These are phyloP conservation scores for Antitrichia curtipendula DNA, from an alignment of 225 moss, liverwort and hornwort genomes.

Conservation along the genomic window DNA sequence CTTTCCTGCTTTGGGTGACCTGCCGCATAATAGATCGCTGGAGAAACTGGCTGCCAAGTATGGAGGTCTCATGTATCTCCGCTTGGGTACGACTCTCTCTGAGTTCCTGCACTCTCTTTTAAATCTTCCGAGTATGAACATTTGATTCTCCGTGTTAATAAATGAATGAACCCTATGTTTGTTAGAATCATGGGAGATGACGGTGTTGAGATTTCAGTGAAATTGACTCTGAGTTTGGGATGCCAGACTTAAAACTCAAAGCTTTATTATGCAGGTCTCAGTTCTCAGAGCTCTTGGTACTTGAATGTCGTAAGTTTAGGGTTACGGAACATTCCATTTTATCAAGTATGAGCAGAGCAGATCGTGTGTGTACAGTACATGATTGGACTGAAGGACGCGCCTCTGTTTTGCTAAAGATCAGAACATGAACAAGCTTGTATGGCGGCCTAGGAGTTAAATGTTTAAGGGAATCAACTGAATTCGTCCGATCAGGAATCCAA, in stretches of 20 bases:
- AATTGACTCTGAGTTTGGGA: neutral
- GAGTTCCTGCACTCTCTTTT: neutral
- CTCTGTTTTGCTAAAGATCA: neutral
- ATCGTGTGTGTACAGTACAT: neutral
- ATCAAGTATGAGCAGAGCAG: neutral
- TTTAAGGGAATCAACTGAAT: neutral
- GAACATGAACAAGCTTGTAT: too few relatives aligned
- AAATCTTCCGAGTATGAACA: neutral
- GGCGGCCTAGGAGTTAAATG: too few relatives aligned
- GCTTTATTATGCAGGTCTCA: too few relatives aligned
- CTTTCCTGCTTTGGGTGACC: neutral
- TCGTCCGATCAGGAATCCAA: neutral
- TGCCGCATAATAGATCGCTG: neutral
- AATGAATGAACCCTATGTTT: neutral
- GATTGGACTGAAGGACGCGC: too few relatives aligned
- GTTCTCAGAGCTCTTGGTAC: too few relatives aligned
- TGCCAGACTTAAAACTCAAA: neutral
- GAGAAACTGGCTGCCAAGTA: neutral
- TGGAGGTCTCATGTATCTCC: conserved; percentile 15
- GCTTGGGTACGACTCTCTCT: neutral
- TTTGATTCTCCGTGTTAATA: neutral
- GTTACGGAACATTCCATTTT: neutral
- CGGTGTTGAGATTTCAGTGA: neutral
- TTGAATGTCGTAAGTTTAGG: too few relatives aligned
- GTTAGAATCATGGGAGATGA: neutral